Base-by-base conservation (phyloP, 352 stramenopile species). In the Phytopythium litorale region DNA sequence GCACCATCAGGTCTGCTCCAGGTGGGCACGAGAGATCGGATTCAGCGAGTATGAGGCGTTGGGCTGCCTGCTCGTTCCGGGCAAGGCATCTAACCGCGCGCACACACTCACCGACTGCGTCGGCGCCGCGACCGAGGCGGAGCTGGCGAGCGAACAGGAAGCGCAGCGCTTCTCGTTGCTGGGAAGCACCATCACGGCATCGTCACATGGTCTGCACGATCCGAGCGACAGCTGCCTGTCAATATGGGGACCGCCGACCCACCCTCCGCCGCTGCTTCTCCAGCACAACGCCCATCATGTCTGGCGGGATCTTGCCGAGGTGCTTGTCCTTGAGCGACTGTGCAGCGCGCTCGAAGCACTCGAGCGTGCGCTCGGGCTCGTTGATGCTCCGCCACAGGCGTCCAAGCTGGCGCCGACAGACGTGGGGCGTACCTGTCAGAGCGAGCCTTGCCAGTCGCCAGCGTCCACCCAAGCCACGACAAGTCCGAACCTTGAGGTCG, bases 301-400 rank as follows among this genome's bases (percentile, higher is more conserved):
- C 68, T 15, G 54, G 49, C 12, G 67, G 60, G 35, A 87, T 65
- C 13, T 51, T 56, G 18, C 28, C 53, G 12, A 76, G 51, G 2
- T 84, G 45, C 12, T 78, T 77, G 9, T 76, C 68, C 28, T 56
- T 73, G 45, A 89, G 70, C 38, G 56, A 58, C 28, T 53, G 70
- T 16, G 64, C 64, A 0, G 79, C 77, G 30, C 80, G 79, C 33
- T 79, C 68, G 37, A 79, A 89, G 46, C 86, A 74, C 45, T 89
- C 79, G 7, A 87, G 64, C 35, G 67, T 71, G 54, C 75, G 65
- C 42, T 70, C 77, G n/a, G 71, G 62, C 21, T 87, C 77, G 37
- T 75, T 78, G 37, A 89, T 74, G 11, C 66, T 72, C 35, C 62
- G 58, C 79, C 79, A 89, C n/a, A 87, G 64, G 55, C 67, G 75